Conservation (phyloP, 2,329 filamentous ascomycete genomes). For the Trichoderma sp. region DNA sequence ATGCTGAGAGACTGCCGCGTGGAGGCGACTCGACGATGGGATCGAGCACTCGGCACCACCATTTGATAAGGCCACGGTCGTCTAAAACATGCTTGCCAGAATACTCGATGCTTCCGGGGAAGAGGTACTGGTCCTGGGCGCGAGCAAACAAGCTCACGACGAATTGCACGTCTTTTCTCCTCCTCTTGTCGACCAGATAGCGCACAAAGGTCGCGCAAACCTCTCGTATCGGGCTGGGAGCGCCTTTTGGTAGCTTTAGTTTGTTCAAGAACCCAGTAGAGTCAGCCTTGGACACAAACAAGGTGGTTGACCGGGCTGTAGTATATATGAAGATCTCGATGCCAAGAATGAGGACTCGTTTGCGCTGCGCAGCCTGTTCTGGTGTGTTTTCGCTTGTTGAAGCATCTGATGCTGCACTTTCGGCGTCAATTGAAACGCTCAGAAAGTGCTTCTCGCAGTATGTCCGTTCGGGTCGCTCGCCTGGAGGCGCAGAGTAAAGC, state of each 20-base stretch:
- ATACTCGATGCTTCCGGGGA: conserved; percentile 88
- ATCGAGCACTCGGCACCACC: conserved; percentile 92
- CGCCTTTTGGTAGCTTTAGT: conserved; percentile 64
- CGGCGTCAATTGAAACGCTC: conserved; percentile 52
- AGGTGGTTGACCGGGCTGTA: conserved; percentile 76
- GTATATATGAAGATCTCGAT: conserved; percentile 88
- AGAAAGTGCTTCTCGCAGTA: conserved; percentile 84
- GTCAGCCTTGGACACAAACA: conserved; percentile 97
- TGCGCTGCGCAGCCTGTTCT: conserved; percentile 27
- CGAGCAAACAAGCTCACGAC: conserved; percentile 90
- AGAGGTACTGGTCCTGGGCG: conserved; percentile 91
- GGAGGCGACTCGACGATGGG: conserved; percentile 64
- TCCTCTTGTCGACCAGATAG: conserved; percentile 70
- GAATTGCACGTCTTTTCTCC: conserved; percentile 66
- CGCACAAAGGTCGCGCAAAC: conserved; percentile 76
- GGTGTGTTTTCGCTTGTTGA: conserved; percentile 34
- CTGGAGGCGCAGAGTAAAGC: conserved; percentile 78
- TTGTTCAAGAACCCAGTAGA: conserved; percentile 85
- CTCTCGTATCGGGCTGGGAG: conserved; percentile 72
- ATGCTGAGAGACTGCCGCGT: conserved; percentile 38
- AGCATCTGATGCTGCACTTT: conserved; percentile 30
- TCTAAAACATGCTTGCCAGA: conserved; percentile 86
- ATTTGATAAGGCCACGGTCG: conserved; percentile 85
- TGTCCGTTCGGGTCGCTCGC: conserved; percentile 72
- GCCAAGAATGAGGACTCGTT: conserved; percentile 71